Evolutionary conservation across 305 asterid genomes (phyloP).

Genomic region (Fraxinus angustifolia): DNA sequence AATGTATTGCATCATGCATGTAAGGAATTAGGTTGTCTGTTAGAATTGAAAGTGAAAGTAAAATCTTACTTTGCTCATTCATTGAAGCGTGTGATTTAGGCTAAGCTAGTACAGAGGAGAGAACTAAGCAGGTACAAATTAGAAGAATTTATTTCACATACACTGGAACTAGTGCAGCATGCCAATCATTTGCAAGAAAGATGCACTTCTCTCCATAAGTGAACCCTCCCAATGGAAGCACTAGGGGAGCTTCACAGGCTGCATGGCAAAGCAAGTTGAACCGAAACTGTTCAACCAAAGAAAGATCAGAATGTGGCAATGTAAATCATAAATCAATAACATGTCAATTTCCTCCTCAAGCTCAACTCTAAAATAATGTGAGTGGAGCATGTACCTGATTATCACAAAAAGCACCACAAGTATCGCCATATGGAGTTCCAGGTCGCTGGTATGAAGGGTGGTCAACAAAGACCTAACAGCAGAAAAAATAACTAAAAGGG

Average conservation of each 20-base stretch:
- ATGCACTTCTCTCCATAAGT: conserved; percentile 88
- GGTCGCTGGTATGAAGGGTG: conserved; percentile 83
- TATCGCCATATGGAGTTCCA: conserved; percentile 95
- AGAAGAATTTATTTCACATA: conserved; percentile 38
- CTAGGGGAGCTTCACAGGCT: conserved; percentile 96
- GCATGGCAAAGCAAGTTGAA: conserved; percentile 94
- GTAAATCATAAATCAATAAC: conserved; percentile 4
- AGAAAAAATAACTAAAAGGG: conserved; percentile 14
- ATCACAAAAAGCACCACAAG: conserved; percentile 86
- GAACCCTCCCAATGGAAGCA: conserved; percentile 88
- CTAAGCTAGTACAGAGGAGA: neutral
- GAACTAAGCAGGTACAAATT: conserved; percentile 8
- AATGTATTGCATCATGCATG: neutral
- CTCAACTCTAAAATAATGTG: conserved; percentile 4
- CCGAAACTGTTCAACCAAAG: conserved; percentile 65
- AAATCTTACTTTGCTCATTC: neutral
- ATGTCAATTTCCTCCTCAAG: conserved; percentile 13
- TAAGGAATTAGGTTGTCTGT: neutral
- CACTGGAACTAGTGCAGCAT: conserved; percentile 96
- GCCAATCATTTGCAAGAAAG: conserved; percentile 98
- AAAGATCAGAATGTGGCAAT: conserved; percentile 24
- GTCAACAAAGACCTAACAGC: conserved; percentile 72
- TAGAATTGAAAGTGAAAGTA: neutral
- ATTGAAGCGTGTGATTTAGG: neutral
- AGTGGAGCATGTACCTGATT: conserved; percentile 62